These are phyloP conservation scores for Acanthamoeba culbertsoni DNA, from an alignment of 208 protist genomes.

Conservation along the genomic window DNA sequence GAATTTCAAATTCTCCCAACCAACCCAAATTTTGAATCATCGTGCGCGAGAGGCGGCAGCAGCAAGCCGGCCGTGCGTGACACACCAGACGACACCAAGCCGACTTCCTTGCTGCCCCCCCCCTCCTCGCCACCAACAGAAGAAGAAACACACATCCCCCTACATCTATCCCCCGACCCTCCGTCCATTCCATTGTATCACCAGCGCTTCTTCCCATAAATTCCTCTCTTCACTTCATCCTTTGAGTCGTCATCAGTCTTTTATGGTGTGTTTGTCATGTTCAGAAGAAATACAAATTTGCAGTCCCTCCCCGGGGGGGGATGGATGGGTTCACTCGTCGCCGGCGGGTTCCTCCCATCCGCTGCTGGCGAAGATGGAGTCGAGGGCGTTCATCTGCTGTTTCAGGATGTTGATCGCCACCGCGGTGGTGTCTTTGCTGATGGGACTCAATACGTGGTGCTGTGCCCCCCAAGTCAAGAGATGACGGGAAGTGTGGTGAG, in stretches of 20 bases:
- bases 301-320: too few relatives aligned
- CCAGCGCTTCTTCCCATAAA: neutral
- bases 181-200: conserved; percentile 27
- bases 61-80: neutral
- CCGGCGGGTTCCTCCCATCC: neutral
- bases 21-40: conserved; percentile 1
- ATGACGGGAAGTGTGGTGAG: neutral
- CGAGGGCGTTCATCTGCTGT: conserved; percentile 32
- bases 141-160: too few relatives aligned
- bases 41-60: neutral
- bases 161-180: neutral
- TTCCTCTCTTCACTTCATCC: neutral
- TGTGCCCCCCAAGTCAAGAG: neutral
- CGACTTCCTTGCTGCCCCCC: neutral
- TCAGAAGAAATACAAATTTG: too few relatives aligned
- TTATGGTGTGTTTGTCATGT: too few relatives aligned
- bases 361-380: conserved; percentile 29
- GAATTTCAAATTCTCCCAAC: neutral
- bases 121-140: neutral
- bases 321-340: neutral
- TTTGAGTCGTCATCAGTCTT: neutral
- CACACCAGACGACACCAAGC: too few relatives aligned
- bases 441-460: conserved; percentile 10
- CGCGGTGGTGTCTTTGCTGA: conserved; percentile 42
- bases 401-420: conserved; percentile 19